Conservation (phyloP, 345 rosid species). For the Aegle marmelos region DNA sequence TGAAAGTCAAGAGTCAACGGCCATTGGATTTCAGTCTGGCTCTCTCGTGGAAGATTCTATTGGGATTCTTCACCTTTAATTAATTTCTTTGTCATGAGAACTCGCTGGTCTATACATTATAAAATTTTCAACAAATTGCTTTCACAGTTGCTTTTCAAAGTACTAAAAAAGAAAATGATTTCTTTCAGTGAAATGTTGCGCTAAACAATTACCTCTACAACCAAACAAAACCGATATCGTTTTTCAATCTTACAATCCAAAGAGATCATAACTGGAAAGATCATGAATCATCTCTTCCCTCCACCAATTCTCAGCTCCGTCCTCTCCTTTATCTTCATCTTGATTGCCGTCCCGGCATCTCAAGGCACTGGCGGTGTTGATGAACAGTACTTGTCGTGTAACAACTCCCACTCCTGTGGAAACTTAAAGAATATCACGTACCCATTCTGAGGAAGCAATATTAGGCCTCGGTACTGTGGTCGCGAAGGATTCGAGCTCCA, state of each 20-base stretch:
- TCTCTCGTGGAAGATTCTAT: background rate
- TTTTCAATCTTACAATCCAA: background rate
- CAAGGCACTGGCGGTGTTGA: background rate
- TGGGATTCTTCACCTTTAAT: background rate
- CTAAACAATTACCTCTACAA: no score
- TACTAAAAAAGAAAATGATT: no score
- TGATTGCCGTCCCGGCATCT: background rate
- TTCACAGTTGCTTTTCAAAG: background rate
- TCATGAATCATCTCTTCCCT: background rate
- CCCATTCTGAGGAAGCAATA: conserved; percentile 45
- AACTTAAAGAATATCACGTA: background rate
- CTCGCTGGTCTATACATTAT: background rate
- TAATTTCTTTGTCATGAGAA: background rate
- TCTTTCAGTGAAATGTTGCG: background rate
- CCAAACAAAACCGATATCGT: no score
- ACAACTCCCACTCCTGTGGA: background rate
- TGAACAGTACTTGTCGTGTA: background rate
- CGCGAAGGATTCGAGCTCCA: conserved; percentile 25
- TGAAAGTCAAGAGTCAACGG: background rate
- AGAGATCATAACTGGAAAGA: background rate
- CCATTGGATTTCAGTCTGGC: background rate
- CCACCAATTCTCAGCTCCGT: background rate
- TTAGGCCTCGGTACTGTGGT: conserved; percentile 34
- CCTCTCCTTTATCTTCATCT: background rate
- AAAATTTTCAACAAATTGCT: background rate